Conservation (phyloP, 2,329 filamentous ascomycete genomes). For the Monilinia vaccinii-corymbosi region DNA sequence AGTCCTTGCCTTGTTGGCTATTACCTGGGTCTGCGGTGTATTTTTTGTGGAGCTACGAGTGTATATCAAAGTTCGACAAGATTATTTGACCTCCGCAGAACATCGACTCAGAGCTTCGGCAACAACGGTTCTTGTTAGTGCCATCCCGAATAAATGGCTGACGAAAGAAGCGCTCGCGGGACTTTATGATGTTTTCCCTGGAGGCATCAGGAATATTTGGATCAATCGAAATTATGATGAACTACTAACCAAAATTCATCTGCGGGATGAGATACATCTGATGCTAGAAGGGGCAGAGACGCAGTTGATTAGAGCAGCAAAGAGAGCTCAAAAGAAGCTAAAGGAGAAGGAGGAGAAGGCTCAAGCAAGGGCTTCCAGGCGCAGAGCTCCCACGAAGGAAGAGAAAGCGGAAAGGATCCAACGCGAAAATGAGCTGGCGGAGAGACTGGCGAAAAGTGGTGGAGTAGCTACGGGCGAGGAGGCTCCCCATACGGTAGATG, state of each 20-base stretch:
- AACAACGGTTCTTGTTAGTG: constrained; percentile 87
- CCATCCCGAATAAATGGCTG: constrained; percentile 86
- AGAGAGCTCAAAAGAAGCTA: constrained; percentile 68
- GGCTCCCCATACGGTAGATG: constrained; percentile 43
- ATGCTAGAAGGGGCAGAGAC: constrained; percentile 76
- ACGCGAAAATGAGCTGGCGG: constrained; percentile 33
- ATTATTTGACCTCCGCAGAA: constrained; percentile 88
- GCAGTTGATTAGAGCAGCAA: constrained; percentile 69
- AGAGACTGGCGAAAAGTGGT: constrained; percentile 36
- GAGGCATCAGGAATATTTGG: constrained; percentile 92
- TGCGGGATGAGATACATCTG: constrained; percentile 61
- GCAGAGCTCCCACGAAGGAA: constrained; percentile 19
- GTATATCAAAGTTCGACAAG: constrained; percentile 88
- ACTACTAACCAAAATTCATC: constrained; percentile 73
- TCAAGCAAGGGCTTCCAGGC: constrained; percentile 43
- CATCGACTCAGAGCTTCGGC: constrained; percentile 89
- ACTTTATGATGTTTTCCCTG: constrained; percentile 92
- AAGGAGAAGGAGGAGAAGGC: constrained; percentile 31
- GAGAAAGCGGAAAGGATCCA: constrained; percentile 30
- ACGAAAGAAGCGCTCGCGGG: constrained; percentile 70
- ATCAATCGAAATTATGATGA: constrained; percentile 83
- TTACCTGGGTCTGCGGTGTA: constrained; percentile 78
- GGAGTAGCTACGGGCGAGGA: constrained; percentile 45
- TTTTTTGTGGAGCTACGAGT: constrained; percentile 79
- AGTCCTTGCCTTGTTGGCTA: constrained; percentile 65